Evolutionary conservation across 2,329 filamentous ascomycete species (phyloP).

Genomic region (Fusarium sp.): DNA sequence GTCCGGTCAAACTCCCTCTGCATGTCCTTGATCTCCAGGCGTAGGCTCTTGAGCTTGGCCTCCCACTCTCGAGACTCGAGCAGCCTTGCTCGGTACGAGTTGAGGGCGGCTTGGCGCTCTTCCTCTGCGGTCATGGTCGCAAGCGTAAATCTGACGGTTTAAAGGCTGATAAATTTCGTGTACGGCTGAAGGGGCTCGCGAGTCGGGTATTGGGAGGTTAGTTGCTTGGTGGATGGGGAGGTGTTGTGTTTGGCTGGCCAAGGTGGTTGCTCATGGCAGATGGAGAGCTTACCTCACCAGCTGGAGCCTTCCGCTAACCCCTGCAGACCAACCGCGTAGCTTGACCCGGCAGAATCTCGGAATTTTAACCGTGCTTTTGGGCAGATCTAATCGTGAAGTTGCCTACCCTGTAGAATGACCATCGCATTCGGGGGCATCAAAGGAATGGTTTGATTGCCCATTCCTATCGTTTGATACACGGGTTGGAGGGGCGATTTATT

Average conservation of each 20-base stretch:
- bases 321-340: conserved; percentile 21
- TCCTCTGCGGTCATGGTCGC: conserved; percentile 65
- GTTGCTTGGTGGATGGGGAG: conserved; percentile 26
- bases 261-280: conserved; percentile 39
- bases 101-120: conserved; percentile 77
- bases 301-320: conserved; percentile 53
- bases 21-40: conserved; percentile 94
- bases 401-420: conserved; percentile 14
- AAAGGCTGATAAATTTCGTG: background rate
- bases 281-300: conserved; percentile 57
- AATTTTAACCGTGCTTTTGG: background rate
- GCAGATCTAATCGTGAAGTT: background rate
- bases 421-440: background rate
- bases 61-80: conserved; percentile 99
- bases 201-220: conserved; percentile 30
- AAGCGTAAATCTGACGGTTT: conserved; percentile 7
- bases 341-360: conserved; percentile 50
- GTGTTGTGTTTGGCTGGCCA: conserved; percentile 33
- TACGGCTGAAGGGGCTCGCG: conserved; percentile 1
- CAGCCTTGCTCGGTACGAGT: conserved; percentile 83
- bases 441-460: background rate
- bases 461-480: background rate
- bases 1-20: conserved; percentile 97
- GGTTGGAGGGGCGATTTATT: background rate
- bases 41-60: conserved; percentile 93